A percentile compares a stretch with the other conserved stretches of the same genome.
phyloP scores from a whole-genome alignment of 768 basidiomycete genomes.

The Suillus hirtellus region DNA sequence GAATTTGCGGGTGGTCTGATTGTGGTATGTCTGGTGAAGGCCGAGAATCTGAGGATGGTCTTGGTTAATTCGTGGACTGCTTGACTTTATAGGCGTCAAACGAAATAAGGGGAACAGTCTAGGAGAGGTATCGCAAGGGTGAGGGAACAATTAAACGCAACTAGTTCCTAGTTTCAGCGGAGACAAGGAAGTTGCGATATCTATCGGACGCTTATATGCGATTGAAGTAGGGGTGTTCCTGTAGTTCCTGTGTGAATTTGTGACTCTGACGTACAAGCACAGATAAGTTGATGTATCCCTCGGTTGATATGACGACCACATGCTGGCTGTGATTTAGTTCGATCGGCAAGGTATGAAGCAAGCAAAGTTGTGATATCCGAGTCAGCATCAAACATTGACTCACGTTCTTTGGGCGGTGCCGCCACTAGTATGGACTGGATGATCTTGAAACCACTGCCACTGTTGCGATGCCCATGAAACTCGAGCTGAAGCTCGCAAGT shows the following conservation, averaged over 20 bases:
- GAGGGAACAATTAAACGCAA: background rate
- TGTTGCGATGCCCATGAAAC: background rate
- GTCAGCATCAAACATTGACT: background rate
- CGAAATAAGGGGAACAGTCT: background rate
- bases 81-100: background rate
- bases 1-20: background rate
- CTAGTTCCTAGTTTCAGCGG: constrained; percentile 1
- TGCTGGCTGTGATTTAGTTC: background rate
- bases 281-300: constrained; percentile 15
- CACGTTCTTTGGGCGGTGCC: background rate
- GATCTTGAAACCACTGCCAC: background rate
- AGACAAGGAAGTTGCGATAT: background rate
- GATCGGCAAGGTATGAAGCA: background rate
- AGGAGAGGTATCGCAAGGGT: background rate
- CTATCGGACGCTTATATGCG: constrained; percentile 2
- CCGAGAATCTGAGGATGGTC: background rate
- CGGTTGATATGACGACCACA: constrained; percentile 21
- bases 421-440: background rate
- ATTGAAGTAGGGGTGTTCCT: background rate
- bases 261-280: constrained; percentile 16
- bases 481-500: too few species aligned
- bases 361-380: background rate
- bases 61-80: background rate
- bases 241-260: constrained; percentile 4
- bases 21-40: background rate